phyloP scores from a whole-genome alignment of 2,329 filamentous ascomycete species.

The Penicillium sp. region DNA sequence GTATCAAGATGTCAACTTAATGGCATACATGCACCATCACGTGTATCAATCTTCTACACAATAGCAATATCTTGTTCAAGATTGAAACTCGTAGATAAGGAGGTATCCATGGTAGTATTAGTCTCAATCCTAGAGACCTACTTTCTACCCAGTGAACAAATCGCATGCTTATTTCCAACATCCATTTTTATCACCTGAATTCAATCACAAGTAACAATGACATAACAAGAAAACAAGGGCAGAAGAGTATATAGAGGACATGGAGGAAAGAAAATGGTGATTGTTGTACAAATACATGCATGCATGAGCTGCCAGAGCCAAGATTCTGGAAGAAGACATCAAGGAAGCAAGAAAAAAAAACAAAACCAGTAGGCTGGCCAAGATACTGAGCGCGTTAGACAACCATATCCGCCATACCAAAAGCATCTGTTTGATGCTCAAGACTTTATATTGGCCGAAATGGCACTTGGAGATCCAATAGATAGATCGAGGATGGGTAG shows the following conservation, averaged over 20 bases:
- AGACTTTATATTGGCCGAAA: background rate
- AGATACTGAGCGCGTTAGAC: background rate
- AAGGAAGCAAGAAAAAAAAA: constrained; percentile 20
- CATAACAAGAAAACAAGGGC: constrained; percentile 9
- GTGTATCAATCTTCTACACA: no score
- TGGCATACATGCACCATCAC: background rate
- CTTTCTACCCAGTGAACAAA: background rate
- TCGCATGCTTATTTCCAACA: constrained; percentile 1
- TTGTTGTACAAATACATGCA: constrained; percentile 41
- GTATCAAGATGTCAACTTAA: background rate
- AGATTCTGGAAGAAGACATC: constrained; percentile 26
- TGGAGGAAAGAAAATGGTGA: constrained; percentile 23
- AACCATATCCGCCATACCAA: background rate
- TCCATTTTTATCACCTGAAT: constrained; percentile 32
- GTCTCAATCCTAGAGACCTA: no score
- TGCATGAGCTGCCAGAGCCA: constrained; percentile 35
- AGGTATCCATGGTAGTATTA: no score
- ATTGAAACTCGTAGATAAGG: no score
- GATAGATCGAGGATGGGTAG: background rate
- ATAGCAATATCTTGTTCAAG: no score
- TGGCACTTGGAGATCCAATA: background rate
- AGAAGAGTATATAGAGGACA: constrained; percentile 14
- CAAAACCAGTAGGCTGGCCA: background rate
- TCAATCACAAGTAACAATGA: constrained; percentile 14
- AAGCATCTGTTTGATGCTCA: background rate